phyloP scores from a whole-genome alignment of 2,329 filamentous ascomycete species.

The Ilyonectria sp. region DNA sequence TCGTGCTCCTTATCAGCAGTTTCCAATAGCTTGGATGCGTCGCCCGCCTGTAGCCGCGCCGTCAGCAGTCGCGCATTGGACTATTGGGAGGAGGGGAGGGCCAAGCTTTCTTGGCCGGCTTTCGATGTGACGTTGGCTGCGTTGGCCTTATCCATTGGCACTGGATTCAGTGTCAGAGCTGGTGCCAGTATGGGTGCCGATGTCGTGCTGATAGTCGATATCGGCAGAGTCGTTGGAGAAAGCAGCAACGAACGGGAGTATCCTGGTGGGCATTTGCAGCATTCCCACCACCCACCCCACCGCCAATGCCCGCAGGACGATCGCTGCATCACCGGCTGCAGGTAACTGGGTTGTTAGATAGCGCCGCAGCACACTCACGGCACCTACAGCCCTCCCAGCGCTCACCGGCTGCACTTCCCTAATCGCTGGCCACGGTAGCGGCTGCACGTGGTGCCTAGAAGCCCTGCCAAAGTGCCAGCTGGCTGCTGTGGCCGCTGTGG shows the following conservation, averaged over 20 bases:
- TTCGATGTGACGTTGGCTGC: background rate
- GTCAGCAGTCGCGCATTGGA: background rate
- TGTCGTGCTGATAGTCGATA: background rate
- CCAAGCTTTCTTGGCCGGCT: constrained; percentile 5
- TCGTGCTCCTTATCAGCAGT: constrained; percentile 31
- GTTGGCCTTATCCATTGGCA: constrained; percentile 5
- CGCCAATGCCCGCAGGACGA: constrained; percentile 2
- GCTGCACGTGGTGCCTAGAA: constrained; percentile 13
- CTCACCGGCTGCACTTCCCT: constrained; percentile 23
- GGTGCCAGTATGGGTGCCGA: background rate
- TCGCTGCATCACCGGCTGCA: background rate
- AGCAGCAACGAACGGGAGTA: too few relatives aligned
- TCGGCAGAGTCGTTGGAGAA: background rate
- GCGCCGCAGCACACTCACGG: background rate
- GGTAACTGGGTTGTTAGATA: background rate
- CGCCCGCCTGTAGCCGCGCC: constrained; percentile 10
- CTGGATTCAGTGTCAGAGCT: background rate
- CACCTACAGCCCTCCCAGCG: background rate
- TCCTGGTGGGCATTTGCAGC: background rate
- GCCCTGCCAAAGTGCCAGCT: constrained; percentile 10
- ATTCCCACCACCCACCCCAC: background rate
- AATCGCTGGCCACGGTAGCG: background rate
- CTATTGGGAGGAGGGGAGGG: background rate
- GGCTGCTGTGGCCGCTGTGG: constrained; percentile 14
- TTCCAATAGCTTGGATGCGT: constrained; percentile 1